Percentiles rank a stretch among this genome's conserved stretches.
Conservation (phyloP, 2,329 filamentous ascomycete species). For the Paraconiothyrium brasiliense region DNA sequence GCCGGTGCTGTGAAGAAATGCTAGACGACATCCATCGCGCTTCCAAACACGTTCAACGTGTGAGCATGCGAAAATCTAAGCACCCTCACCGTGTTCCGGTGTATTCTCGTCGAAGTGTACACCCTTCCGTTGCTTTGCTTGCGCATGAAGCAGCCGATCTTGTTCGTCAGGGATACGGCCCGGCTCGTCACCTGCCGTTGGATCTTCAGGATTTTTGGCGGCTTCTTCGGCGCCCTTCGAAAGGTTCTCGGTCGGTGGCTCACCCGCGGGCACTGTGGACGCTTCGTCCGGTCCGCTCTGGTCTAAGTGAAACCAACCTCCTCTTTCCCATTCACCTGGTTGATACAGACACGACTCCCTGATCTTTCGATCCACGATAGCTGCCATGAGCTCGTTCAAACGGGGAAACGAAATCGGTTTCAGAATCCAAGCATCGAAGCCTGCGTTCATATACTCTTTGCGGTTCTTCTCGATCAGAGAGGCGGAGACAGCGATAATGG, state of each 20-base stretch:
- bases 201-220: constrained; percentile 5
- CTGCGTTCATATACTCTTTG: constrained; percentile 75
- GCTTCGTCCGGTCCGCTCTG: constrained; percentile 50
- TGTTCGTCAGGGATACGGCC: constrained; percentile 10
- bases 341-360: constrained; percentile 73
- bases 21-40: neutral
- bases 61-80: neutral
- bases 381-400: constrained; percentile 72
- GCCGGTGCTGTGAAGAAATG: constrained; percentile 4
- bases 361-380: constrained; percentile 69
- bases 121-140: neutral
- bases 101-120: neutral
- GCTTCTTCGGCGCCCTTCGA: constrained; percentile 30
- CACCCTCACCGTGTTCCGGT: neutral
- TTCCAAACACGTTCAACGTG: neutral
- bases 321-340: constrained; percentile 80
- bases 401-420: constrained; percentile 87
- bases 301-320: constrained; percentile 78
- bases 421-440: constrained; percentile 91
- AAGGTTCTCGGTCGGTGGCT: constrained; percentile 30
- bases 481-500: constrained; percentile 88
- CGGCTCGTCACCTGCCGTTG: constrained; percentile 1
- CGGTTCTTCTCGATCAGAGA: constrained; percentile 77
- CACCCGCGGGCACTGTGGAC: constrained; percentile 45
- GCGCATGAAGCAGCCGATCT: neutral